Evolutionary conservation across 2,329 filamentous ascomycete species (phyloP).

Genomic region (Mycocentrospora acerina): DNA sequence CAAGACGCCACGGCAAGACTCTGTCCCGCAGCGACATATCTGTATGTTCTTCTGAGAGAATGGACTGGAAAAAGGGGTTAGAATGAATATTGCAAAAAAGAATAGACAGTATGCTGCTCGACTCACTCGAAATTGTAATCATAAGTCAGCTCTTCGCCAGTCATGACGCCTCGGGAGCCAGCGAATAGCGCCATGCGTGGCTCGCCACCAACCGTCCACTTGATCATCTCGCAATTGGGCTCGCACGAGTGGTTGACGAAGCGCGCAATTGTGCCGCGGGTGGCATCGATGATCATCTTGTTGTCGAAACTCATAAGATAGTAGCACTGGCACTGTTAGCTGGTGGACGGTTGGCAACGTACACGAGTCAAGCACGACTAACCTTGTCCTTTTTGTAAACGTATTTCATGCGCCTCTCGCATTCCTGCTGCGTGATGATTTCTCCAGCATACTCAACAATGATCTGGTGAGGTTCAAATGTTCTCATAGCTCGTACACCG

Average conservation of each 20-base stretch:
- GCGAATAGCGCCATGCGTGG: slow-evolving; percentile 97
- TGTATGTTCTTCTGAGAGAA: slow-evolving; percentile 63
- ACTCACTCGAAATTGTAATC: slow-evolving; percentile 76
- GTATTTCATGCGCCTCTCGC: slow-evolving; percentile 88
- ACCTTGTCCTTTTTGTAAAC: slow-evolving; percentile 93
- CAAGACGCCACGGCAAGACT: slow-evolving; percentile 62
- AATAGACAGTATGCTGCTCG: not conserved
- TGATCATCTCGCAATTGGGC: slow-evolving; percentile 97
- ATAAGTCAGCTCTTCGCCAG: slow-evolving; percentile 93
- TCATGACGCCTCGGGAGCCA: slow-evolving; percentile 84
- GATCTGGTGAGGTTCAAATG: slow-evolving; percentile 86
- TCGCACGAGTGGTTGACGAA: slow-evolving; percentile 98
- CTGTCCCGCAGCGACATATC: slow-evolving; percentile 62
- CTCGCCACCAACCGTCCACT: slow-evolving; percentile 92
- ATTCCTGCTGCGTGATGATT: slow-evolving; percentile 93
- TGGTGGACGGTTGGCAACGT: not conserved
- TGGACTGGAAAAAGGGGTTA: slow-evolving; percentile 28
- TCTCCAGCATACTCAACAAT: slow-evolving; percentile 99
- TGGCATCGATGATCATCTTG: slow-evolving; percentile 98
- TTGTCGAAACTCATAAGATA: slow-evolving; percentile 99
- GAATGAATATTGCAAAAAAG: not conserved
- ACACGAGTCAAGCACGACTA: slow-evolving; percentile 30
- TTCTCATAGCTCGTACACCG: slow-evolving; percentile 86
- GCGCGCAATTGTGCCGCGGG: slow-evolving; percentile 89
- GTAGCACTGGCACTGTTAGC: slow-evolving; percentile 68